Percentiles rank a stretch among this genome's conserved stretches.
Conservation (phyloP, 345 rosid species). For the Capsella bursapastoris region DNA sequence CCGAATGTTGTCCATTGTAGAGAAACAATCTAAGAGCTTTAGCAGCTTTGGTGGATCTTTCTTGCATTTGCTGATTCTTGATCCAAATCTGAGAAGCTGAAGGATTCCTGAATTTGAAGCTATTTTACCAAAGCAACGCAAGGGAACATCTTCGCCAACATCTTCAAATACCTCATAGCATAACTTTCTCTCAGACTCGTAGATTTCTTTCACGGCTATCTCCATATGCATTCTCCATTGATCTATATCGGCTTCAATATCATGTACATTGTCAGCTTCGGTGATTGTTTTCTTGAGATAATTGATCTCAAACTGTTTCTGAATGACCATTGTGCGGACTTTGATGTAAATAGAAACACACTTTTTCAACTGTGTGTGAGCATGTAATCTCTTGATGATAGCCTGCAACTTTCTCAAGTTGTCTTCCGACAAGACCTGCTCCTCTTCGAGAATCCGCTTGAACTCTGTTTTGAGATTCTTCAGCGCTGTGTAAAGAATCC, state of each 20-base stretch:
- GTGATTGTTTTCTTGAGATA: constrained; percentile 54
- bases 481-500: constrained; percentile 53
- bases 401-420: constrained; percentile 53
- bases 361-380: constrained; percentile 44
- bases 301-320: constrained; percentile 47
- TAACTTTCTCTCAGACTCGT: constrained; percentile 55
- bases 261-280: constrained; percentile 55
- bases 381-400: constrained; percentile 51
- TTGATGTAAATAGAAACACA: constrained; percentile 50
- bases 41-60: constrained; percentile 67
- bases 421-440: constrained; percentile 37
- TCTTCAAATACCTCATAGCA: constrained; percentile 55
- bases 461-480: constrained; percentile 60
- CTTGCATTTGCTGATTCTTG: constrained; percentile 60
- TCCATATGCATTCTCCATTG: constrained; percentile 66
- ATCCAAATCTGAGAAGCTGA: constrained; percentile 66
- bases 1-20: constrained; percentile 61
- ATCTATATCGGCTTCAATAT: constrained; percentile 48
- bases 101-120: constrained; percentile 54
- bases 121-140: constrained; percentile 59
- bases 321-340: constrained; percentile 49
- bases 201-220: constrained; percentile 54
- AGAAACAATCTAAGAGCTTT: constrained; percentile 67
- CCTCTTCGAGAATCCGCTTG: constrained; percentile 52
- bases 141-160: constrained; percentile 42